A percentile compares a stretch with the other conserved stretches of the same genome.
Evolutionary conservation across 2,329 filamentous ascomycete genomes (phyloP).

Genomic region (Sporothrix variecibatus): DNA sequence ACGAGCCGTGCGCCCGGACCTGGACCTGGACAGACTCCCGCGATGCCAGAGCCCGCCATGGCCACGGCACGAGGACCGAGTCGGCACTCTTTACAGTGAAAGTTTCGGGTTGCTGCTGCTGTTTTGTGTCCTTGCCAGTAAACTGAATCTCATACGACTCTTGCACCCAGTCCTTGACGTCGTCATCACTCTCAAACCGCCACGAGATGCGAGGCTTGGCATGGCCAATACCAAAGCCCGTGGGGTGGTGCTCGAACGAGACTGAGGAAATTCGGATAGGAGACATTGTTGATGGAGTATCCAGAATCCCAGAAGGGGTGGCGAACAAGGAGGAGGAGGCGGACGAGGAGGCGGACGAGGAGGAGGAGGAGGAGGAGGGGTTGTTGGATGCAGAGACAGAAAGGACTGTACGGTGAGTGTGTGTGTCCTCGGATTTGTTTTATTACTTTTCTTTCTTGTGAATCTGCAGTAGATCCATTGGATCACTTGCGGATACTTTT

Average conservation of each 20-base stretch:
- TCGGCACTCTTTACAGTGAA: not conserved
- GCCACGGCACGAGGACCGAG: not conserved
- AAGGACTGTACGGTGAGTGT: too few species aligned
- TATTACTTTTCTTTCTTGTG: too few species aligned
- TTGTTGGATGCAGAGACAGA: too few species aligned
- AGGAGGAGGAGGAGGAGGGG: not conserved
- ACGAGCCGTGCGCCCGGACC: not conserved
- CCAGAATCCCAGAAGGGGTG: not conserved
- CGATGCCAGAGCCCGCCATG: not conserved
- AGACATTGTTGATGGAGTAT: not conserved
- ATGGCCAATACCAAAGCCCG: conserved; percentile 6
- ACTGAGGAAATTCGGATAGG: not conserved
- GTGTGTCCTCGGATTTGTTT: too few species aligned
- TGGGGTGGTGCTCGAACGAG: conserved; percentile 5
- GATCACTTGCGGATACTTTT: too few species aligned
- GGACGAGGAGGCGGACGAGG: not conserved
- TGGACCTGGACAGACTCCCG: not conserved
- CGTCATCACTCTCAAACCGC: not conserved
- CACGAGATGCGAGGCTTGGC: conserved; percentile 1
- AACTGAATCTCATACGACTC: conserved; percentile 2
- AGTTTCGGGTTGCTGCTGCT: not conserved
- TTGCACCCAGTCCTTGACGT: not conserved
- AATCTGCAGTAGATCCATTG: too few species aligned
- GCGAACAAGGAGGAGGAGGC: not conserved
- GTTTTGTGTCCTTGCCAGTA: not conserved